Evolutionary conservation across 2,329 filamentous ascomycete species (phyloP).

Genomic region (Aspergillus pseudoviridinutans): DNA sequence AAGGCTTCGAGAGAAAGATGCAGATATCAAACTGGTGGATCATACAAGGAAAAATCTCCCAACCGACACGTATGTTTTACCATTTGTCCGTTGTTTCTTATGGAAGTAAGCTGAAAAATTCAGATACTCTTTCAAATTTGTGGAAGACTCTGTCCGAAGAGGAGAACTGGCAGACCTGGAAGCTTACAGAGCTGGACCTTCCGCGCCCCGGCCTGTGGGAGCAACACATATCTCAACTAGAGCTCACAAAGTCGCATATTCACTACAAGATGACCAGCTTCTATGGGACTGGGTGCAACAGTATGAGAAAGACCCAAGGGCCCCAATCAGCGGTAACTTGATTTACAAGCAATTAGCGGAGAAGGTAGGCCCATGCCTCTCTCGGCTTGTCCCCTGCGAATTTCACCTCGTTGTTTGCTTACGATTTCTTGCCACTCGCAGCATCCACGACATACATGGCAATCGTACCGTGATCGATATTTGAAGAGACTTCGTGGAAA

Average conservation of each 20-base stretch:
- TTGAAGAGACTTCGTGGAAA: conserved; percentile 36
- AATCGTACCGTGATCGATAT: conserved; percentile 49
- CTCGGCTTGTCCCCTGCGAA: neutral
- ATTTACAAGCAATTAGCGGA: conserved; percentile 44
- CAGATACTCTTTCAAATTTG: conserved; percentile 55
- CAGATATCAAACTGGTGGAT: conserved; percentile 58
- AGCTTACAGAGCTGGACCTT: conserved; percentile 45
- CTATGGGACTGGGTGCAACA: conserved; percentile 44
- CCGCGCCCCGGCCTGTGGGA: conserved; percentile 42
- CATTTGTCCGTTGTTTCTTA: neutral
- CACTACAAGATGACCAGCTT: conserved; percentile 42
- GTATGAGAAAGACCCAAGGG: conserved; percentile 28
- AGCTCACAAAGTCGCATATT: conserved; percentile 32
- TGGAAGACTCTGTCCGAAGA: conserved; percentile 52
- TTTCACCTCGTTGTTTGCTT: conserved; percentile 2
- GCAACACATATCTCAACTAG: conserved; percentile 36
- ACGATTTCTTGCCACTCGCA: conserved; percentile 12
- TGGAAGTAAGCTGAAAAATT: conserved; percentile 6
- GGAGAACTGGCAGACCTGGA: conserved; percentile 48
- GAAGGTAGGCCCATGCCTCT: conserved; percentile 25
- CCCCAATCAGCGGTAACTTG: conserved; percentile 36
- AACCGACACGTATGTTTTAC: conserved; percentile 42
- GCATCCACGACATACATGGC: conserved; percentile 45
- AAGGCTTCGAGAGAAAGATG: conserved; percentile 50
- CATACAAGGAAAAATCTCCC: conserved; percentile 50